These are phyloP conservation scores for Colletotrichum zoysiae DNA, from an alignment of 2,329 filamentous ascomycete species.

Conservation along the genomic window DNA sequence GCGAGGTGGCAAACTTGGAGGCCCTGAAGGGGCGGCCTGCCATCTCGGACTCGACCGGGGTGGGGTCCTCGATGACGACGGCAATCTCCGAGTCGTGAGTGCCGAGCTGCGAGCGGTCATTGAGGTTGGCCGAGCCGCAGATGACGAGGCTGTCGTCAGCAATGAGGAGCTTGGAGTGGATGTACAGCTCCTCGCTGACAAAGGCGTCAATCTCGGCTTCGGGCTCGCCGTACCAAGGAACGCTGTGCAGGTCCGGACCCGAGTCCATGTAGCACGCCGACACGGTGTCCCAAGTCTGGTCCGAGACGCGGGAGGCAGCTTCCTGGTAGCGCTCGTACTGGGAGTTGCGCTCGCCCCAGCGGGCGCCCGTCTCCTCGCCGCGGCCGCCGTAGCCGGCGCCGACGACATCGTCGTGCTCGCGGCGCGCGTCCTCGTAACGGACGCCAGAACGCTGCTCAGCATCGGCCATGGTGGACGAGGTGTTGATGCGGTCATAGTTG, in stretches of 20 bases:
- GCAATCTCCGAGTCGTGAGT: slow-evolving; percentile 90
- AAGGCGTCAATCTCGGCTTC: slow-evolving; percentile 71
- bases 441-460: slow-evolving; percentile 75
- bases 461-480: slow-evolving; percentile 69
- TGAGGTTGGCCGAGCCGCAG: slow-evolving; percentile 76
- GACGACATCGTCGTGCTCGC: slow-evolving; percentile 71
- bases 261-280: slow-evolving; percentile 86
- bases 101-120: slow-evolving; percentile 80
- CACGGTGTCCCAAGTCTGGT: slow-evolving; percentile 79
- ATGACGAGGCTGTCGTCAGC: slow-evolving; percentile 86
- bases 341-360: slow-evolving; percentile 51
- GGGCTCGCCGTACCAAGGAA: slow-evolving; percentile 67
- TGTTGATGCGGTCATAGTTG: slow-evolving; percentile 87
- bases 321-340: slow-evolving; percentile 80
- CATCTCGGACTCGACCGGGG: slow-evolving; percentile 79
- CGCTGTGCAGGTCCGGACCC: slow-evolving; percentile 74
- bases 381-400: slow-evolving; percentile 59
- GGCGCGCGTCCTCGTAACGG: slow-evolving; percentile 74
- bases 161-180: slow-evolving; percentile 79
- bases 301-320: slow-evolving; percentile 68
- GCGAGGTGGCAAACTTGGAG: slow-evolving; percentile 80
- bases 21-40: slow-evolving; percentile 78
- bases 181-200: slow-evolving; percentile 73
- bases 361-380: slow-evolving; percentile 48
- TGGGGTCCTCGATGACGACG: slow-evolving; percentile 86